Base-by-base conservation (phyloP, 306 rosid species). In the Lathyrus tuberosus region DNA sequence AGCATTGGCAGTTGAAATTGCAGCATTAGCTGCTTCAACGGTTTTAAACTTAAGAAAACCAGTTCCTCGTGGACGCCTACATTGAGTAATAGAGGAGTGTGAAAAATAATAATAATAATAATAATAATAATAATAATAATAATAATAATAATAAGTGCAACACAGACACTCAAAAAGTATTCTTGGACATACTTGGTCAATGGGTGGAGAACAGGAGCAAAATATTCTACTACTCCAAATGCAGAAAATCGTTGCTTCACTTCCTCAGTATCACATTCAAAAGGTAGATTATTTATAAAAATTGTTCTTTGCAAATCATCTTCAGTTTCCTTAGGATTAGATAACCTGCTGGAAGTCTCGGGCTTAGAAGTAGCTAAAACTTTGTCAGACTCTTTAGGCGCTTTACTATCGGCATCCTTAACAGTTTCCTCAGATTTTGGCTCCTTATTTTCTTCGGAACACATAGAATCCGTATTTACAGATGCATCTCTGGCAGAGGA, bases 51-150 rank as follows among this genome's bases (percentile, higher is more conserved):
- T 91, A 9, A 94, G 97, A 83, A 94, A 94, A 80, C 95, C 99
- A 63, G 97, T 88, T 67, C 99, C 97, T 78, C 78, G 88, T 18
- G 95, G 97, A 67, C 99, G 95, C 84, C 99, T 94, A 84, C 75
- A 82, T 75, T 37, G 74, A 84, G 65, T 35, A 73, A 65, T 31
- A 70, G 33, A 63, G 62, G 56, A 26, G 56, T 26, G 81, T 80
- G 61, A 31, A 31, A 3, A 31, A 4, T 31, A 31, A 5, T 31
- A 31, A 31, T 31, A 31, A 31, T 31, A 31, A 31, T 30, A 30
- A 30, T 30, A 30, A 30, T 30, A 30, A 30, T 30, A 30, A 3
- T 30, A 30, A 30, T 30, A 30, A 30, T 30, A 30, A 33, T 8
- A 35, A 35, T 6, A 35, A 75, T 65, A 69, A 73, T 51, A 62